phyloP scores from a whole-genome alignment of 2,329 filamentous ascomycete species.

The Lomentospora prolificans region DNA sequence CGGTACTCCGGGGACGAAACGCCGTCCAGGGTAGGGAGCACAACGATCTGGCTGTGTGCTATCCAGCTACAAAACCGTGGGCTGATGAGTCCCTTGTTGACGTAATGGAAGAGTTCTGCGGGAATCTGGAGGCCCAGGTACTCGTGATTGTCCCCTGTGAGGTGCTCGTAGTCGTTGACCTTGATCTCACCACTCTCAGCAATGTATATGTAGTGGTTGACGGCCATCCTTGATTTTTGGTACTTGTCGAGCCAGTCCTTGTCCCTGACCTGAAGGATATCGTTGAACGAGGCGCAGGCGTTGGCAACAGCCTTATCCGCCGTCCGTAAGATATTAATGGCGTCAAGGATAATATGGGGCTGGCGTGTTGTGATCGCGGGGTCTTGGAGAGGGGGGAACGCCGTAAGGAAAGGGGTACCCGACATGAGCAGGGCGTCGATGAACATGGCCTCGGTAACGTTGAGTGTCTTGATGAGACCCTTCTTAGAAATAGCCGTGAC shows the following conservation, averaged over 20 bases:
- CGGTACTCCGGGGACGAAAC: slow-evolving; percentile 72
- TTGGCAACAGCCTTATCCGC: slow-evolving; percentile 59
- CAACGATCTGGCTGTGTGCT: slow-evolving; percentile 65
- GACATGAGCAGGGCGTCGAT: slow-evolving; percentile 75
- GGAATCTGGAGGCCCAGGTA: slow-evolving; percentile 86
- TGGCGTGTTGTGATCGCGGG: slow-evolving; percentile 41
- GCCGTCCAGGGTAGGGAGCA: slow-evolving; percentile 79
- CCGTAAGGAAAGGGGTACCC: slow-evolving; percentile 69
- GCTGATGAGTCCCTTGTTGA: slow-evolving; percentile 73
- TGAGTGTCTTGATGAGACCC: slow-evolving; percentile 58
- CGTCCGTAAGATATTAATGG: slow-evolving; percentile 65
- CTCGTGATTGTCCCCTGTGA: slow-evolving; percentile 77
- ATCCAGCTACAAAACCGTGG: slow-evolving; percentile 74
- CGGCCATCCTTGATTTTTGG: slow-evolving; percentile 71
- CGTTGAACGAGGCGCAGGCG: slow-evolving; percentile 68
- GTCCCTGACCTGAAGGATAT: slow-evolving; percentile 63
- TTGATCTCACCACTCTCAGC: slow-evolving; percentile 66
- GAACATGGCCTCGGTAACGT: slow-evolving; percentile 61
- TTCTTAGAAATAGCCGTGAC: slow-evolving; percentile 58
- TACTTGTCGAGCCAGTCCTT: slow-evolving; percentile 77
- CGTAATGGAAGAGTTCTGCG: slow-evolving; percentile 81
- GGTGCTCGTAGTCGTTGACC: slow-evolving; percentile 61
- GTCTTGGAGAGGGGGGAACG: slow-evolving; percentile 68
- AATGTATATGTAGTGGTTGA: slow-evolving; percentile 82
- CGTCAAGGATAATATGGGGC: slow-evolving; percentile 59